Conservation (phyloP, 192 early-diverging fungal species). For the Thamnidium elegans region DNA sequence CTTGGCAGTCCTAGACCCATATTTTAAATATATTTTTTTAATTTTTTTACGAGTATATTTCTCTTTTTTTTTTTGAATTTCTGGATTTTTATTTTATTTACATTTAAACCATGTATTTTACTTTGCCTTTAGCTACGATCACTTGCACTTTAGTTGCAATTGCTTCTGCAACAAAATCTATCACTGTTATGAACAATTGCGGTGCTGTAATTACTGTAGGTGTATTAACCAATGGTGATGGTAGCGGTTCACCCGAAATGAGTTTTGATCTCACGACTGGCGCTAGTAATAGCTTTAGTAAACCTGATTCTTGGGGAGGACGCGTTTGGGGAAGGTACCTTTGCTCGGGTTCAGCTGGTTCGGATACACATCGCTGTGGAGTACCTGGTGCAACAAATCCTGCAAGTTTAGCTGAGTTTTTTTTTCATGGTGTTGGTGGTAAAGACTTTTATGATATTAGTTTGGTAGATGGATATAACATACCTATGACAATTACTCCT, state of each 20-base stretch:
- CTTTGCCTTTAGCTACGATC: no score
- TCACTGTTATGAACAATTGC: slow-evolving; percentile 26
- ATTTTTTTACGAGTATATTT: no score
- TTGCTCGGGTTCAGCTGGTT: slow-evolving; percentile 5
- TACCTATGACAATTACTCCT: slow-evolving; percentile 23
- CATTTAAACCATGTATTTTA: no score
- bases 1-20: no score
- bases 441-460: slow-evolving; percentile 33
- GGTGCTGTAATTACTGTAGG: slow-evolving; percentile 18
- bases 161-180: neutral
- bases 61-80: no score
- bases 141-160: neutral
- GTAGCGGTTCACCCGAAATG: neutral
- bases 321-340: slow-evolving; percentile 25
- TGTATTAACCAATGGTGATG: slow-evolving; percentile 25
- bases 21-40: no score
- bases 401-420: slow-evolving; percentile 31
- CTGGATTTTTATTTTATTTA: no score
- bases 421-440: slow-evolving; percentile 23
- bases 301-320: slow-evolving; percentile 25
- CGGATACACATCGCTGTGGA: slow-evolving; percentile 7
- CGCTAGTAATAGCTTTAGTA: neutral
- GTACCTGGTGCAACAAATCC: slow-evolving; percentile 25
- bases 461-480: slow-evolving; percentile 33
- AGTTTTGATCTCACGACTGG: slow-evolving; percentile 16